A percentile compares a stretch with the other conserved stretches of the same genome.
Evolutionary conservation across 306 rosid genomes (phyloP).

Genomic region (Ziziphus jujuba): DNA sequence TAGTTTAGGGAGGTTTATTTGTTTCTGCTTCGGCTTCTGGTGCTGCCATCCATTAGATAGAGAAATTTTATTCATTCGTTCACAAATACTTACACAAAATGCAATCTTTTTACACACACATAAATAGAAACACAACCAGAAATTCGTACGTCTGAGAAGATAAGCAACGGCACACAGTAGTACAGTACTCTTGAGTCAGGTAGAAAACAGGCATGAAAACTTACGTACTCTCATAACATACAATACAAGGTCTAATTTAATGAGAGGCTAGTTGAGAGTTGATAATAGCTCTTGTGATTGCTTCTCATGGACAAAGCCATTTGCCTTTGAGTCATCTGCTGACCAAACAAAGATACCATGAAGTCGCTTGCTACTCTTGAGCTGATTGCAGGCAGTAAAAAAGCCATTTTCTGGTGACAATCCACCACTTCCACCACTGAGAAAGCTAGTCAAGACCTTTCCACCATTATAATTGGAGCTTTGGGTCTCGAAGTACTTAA

Average conservation of each 20-base stretch:
- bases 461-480: conserved; percentile 52
- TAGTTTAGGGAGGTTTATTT: neutral
- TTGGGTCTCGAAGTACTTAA: no score
- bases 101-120: neutral
- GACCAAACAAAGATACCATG: conserved; percentile 63
- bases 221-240: neutral
- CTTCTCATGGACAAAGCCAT: conserved; percentile 51
- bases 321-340: conserved; percentile 58
- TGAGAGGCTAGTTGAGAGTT: neutral
- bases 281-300: conserved; percentile 54
- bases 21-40: neutral
- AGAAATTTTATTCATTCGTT: no score
- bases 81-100: neutral
- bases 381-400: conserved; percentile 40
- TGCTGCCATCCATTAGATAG: neutral
- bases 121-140: no score
- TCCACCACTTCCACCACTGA: conserved; percentile 50
- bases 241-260: no score
- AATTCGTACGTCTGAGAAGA: no score
- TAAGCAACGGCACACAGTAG: no score
- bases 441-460: conserved; percentile 50
- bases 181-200: neutral
- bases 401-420: conserved; percentile 46
- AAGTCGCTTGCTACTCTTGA: conserved; percentile 40
- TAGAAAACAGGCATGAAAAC: neutral